Percentiles rank a stretch among this genome's conserved stretches.
Conservation (phyloP, 1,284 basidiomycete species). For the Anthracocystis setariae region DNA sequence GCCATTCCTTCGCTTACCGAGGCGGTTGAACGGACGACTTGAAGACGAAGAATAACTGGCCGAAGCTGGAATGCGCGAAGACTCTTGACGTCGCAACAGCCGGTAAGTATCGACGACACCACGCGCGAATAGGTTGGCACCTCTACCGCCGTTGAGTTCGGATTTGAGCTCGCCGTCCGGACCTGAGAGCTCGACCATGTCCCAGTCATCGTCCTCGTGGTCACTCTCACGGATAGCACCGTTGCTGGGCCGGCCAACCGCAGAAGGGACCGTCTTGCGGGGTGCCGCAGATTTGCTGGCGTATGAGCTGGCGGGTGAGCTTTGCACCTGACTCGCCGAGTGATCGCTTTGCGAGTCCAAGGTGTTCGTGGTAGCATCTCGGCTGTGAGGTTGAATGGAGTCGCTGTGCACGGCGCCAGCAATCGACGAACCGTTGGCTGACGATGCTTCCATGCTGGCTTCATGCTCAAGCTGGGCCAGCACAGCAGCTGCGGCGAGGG, state of each 20-base stretch:
- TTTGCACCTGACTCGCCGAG: constrained; percentile 35
- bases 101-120: constrained; percentile 66
- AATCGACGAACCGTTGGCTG: constrained; percentile 14
- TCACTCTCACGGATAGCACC: constrained; percentile 48
- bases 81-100: constrained; percentile 71
- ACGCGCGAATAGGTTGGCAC: constrained; percentile 64
- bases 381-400: constrained; percentile 24
- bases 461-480: constrained; percentile 58
- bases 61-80: constrained; percentile 39
- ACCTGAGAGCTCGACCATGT: constrained; percentile 58
- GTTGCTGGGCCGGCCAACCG: constrained; percentile 45
- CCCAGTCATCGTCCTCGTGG: constrained; percentile 64
- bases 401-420: constrained; percentile 11
- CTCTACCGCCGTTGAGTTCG: constrained; percentile 65
- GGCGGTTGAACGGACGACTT: constrained; percentile 50
- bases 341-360: constrained; percentile 52
- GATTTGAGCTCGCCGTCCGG: constrained; percentile 52
- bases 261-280: constrained; percentile 40
- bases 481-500: constrained; percentile 54
- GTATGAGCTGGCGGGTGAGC: constrained; percentile 49
- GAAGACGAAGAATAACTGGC: constrained; percentile 38
- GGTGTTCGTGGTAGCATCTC: constrained; percentile 33
- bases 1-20: constrained; percentile 47
- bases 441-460: constrained; percentile 40
- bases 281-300: constrained; percentile 22